Conservation (phyloP, 164 flowering plant species). For the Chloranthus sessilifolius region DNA sequence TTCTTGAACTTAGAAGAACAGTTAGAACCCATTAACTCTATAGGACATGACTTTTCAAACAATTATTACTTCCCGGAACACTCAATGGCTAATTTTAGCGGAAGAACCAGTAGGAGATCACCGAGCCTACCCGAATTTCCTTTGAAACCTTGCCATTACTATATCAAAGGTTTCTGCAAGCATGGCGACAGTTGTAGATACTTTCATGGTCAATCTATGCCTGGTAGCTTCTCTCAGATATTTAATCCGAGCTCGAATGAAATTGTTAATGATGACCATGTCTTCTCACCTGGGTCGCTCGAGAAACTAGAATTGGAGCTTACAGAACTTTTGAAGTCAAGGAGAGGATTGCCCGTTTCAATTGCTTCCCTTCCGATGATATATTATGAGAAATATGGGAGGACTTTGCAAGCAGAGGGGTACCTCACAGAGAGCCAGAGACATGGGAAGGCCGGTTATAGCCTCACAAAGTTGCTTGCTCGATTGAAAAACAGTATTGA, state of each 20-base stretch:
- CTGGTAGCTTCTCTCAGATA: constrained; percentile 32
- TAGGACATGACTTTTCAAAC: constrained; percentile 14
- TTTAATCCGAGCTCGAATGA: constrained; percentile 26
- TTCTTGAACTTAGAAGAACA: constrained; percentile 39
- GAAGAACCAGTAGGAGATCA: constrained; percentile 25
- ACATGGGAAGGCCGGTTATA: constrained; percentile 81
- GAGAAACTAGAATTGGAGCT: constrained; percentile 68
- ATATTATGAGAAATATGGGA: constrained; percentile 69
- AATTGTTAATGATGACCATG: constrained; percentile 33
- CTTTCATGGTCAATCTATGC: constrained; percentile 40
- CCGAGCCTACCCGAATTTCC: constrained; percentile 31
- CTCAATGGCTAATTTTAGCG: constrained; percentile 22
- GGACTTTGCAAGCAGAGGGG: constrained; percentile 70
- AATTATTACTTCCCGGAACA: constrained; percentile 29
- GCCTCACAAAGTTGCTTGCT: constrained; percentile 79
- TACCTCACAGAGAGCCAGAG: constrained; percentile 88
- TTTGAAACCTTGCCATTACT: constrained; percentile 57
- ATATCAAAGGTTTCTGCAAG: constrained; percentile 68
- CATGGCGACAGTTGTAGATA: constrained; percentile 73
- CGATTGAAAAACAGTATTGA: constrained; percentile 56
- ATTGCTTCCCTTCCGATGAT: constrained; percentile 76
- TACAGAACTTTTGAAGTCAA: constrained; percentile 50
- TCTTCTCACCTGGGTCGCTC: constrained; percentile 53
- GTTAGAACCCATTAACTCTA: constrained; percentile 24
- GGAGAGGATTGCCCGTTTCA: constrained; percentile 59